Conservation (phyloP, 2,329 filamentous ascomycete species). For the Cordyceps tenuipes region DNA sequence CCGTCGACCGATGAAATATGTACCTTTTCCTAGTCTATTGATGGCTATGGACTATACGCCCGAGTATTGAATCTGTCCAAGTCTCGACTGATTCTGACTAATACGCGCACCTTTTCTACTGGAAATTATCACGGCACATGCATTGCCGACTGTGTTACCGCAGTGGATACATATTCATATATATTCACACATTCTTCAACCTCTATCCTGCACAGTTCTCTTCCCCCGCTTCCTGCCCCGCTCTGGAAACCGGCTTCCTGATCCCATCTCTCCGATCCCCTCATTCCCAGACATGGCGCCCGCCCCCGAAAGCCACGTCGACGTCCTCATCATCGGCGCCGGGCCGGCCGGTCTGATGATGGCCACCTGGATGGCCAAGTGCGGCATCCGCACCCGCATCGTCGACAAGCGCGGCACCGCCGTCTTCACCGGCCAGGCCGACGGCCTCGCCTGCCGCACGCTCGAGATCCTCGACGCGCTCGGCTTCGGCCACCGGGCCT, state of each 20-base stretch:
- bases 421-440: conserved; percentile 31
- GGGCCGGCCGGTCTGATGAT: conserved; percentile 37
- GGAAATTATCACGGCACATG: background rate
- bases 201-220: background rate
- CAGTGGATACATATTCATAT: background rate
- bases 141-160: background rate
- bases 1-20: too few species aligned
- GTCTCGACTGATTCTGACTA: conserved; percentile 2
- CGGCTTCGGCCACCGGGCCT: conserved; percentile 53
- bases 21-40: too few species aligned
- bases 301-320: conserved; percentile 17
- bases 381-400: conserved; percentile 14
- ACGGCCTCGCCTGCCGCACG: conserved; percentile 51
- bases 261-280: too few species aligned
- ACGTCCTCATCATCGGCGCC: conserved; percentile 38
- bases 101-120: background rate
- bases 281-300: background rate
- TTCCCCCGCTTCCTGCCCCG: background rate
- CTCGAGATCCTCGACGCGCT: conserved; percentile 67
- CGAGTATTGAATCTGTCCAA: background rate
- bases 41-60: too few species aligned
- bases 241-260: background rate
- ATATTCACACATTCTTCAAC: background rate
- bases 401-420: conserved; percentile 16
- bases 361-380: conserved; percentile 31